Percentiles rank a stretch among this genome's conserved stretches.
Conservation (phyloP, 257 asterid species). For the Nicotiana tomentosiformis region DNA sequence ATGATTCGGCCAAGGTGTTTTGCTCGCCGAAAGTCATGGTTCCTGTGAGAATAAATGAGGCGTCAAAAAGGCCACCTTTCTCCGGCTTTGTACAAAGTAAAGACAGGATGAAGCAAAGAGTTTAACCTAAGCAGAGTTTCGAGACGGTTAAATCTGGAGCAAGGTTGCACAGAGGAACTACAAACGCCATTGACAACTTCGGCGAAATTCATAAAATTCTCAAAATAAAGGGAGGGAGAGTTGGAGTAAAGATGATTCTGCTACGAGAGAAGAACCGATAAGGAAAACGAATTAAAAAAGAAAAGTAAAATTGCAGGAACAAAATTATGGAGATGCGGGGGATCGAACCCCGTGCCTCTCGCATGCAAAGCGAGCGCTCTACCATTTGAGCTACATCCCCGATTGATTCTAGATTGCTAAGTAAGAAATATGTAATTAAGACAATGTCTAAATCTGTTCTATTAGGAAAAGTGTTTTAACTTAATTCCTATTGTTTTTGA, state of each 20-base stretch:
- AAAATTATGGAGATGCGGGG: not conserved
- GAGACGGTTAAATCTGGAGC: conserved; percentile 64
- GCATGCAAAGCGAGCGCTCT: conserved; percentile 99
- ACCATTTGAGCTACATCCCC: conserved; percentile 99
- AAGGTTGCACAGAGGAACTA: conserved; percentile 60
- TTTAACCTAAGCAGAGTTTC: conserved; percentile 67
- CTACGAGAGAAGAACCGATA: not conserved
- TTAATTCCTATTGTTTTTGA: no score
- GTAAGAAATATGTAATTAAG: no score
- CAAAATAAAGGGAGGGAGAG: not conserved
- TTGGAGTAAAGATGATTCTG: no score
- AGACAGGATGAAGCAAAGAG: not conserved
- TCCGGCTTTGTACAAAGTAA: not conserved
- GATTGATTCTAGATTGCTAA: no score
- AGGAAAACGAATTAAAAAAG: not conserved
- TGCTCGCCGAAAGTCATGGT: conserved; percentile 90
- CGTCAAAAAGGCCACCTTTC: not conserved
- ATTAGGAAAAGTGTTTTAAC: no score
- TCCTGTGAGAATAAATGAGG: conserved; percentile 26
- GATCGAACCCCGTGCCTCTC: conserved; percentile 84
- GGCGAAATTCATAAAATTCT: not conserved
- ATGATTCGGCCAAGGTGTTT: conserved; percentile 52
- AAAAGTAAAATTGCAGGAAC: not conserved
- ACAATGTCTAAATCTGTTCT: no score
- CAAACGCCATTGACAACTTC: conserved; percentile 57